Evolutionary conservation across 176 grass and related monocot genomes (phyloP).

Genomic region (Urochloa ruziziensis): DNA sequence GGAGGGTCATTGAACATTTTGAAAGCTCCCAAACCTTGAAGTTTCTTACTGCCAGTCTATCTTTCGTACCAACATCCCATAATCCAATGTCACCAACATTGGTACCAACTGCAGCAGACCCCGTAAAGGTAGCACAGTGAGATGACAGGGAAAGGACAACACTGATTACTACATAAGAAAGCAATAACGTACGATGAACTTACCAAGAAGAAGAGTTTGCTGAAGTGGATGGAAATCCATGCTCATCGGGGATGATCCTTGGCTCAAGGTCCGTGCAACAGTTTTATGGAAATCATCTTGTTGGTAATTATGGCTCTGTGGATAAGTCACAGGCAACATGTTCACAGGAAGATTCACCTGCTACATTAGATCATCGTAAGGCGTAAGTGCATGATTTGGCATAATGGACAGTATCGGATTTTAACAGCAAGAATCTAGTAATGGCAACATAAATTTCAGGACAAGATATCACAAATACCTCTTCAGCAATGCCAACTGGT

Average conservation of each 20-base stretch:
- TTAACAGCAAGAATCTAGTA: slow-evolving; percentile 14
- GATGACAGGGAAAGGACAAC: neutral
- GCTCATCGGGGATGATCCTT: slow-evolving; percentile 93
- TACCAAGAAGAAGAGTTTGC: slow-evolving; percentile 95
- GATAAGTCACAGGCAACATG: slow-evolving; percentile 74
- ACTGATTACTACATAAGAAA: slow-evolving; percentile 1
- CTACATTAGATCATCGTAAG: slow-evolving; percentile 30
- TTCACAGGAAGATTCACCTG: slow-evolving; percentile 93
- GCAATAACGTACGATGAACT: slow-evolving; percentile 18
- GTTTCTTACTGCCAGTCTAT: slow-evolving; percentile 69
- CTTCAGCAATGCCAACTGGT: slow-evolving; percentile 90
- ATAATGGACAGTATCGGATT: slow-evolving; percentile 4
- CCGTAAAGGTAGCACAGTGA: slow-evolving; percentile 21
- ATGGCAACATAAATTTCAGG: neutral
- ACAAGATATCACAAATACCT: slow-evolving; percentile 52
- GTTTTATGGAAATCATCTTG: slow-evolving; percentile 93
- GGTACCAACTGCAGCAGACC: slow-evolving; percentile 73
- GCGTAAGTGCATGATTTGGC: slow-evolving; percentile 21
- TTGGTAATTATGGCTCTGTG: slow-evolving; percentile 79
- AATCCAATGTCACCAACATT: slow-evolving; percentile 96
- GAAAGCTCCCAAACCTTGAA: slow-evolving; percentile 98
- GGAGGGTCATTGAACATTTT: slow-evolving; percentile 72
- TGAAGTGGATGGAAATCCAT: slow-evolving; percentile 99
- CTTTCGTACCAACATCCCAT: slow-evolving; percentile 97
- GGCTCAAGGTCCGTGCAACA: slow-evolving; percentile 65